Evolutionary conservation across 805 yeast genomes (phyloP).

Genomic region (Pichia thaimueangensis): DNA sequence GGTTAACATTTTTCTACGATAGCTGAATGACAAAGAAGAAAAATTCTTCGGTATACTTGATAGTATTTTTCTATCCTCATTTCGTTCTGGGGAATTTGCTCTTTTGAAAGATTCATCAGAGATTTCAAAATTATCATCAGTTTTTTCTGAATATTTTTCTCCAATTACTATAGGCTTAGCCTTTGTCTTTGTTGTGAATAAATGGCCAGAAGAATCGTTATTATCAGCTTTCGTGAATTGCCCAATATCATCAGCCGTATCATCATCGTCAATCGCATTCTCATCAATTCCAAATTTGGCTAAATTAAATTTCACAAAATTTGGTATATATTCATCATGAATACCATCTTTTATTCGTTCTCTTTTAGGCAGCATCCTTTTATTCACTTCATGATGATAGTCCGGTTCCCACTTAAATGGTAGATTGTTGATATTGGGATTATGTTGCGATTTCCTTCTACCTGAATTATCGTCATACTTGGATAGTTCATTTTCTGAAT

Average conservation of each 20-base stretch:
- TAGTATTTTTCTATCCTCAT: conserved; percentile 36
- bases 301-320: conserved; percentile 36
- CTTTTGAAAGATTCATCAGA: conserved; percentile 18
- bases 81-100: conserved; percentile 30
- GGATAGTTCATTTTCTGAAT: conserved; percentile 59
- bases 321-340: conserved; percentile 75
- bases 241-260: not conserved
- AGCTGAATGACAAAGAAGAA: conserved; percentile 46
- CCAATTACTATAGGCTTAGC: conserved; percentile 27
- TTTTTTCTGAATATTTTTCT: not conserved
- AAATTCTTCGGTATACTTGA: conserved; percentile 44
- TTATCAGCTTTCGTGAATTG: conserved; percentile 1
- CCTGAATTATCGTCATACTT: conserved; percentile 44
- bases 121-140: conserved; percentile 11
- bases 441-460: conserved; percentile 12
- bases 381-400: not conserved
- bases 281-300: conserved; percentile 17
- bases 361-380: not conserved
- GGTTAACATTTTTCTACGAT: conserved; percentile 34
- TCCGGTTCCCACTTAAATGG: not conserved
- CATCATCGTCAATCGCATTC: conserved; percentile 8
- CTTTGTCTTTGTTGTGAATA: conserved; percentile 6
- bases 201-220: too few species aligned
- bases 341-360: conserved; percentile 35
- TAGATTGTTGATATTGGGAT: not conserved